Percentiles rank a stretch among this genome's conserved stretches.
Evolutionary conservation across 345 rosid genomes (phyloP).

Genomic region (Brassica juncea): DNA sequence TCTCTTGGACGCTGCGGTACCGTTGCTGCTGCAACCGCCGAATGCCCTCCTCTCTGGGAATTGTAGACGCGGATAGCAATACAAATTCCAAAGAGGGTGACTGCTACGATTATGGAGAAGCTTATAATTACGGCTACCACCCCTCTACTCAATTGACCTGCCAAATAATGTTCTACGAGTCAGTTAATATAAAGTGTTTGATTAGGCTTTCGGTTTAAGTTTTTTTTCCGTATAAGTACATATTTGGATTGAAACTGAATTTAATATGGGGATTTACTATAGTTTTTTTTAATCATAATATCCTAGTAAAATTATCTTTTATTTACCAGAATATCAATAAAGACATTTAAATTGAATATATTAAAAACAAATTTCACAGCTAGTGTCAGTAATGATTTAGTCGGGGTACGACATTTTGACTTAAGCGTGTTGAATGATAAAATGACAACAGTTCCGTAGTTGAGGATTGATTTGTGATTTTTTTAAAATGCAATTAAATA

Average conservation of each 20-base stretch:
- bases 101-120: slow-evolving; percentile 45
- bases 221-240: neutral
- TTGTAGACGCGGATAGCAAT: slow-evolving; percentile 34
- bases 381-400: neutral
- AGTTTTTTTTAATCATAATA: neutral
- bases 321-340: neutral
- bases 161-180: neutral
- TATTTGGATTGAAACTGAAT: neutral
- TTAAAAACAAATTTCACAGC: neutral
- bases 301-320: neutral
- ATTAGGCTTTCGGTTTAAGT: neutral
- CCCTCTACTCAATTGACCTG: slow-evolving; percentile 38
- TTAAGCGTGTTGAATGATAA: neutral
- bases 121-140: slow-evolving; percentile 38
- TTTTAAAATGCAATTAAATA: neutral
- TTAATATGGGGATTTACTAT: neutral
- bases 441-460: neutral
- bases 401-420: neutral
- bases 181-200: neutral
- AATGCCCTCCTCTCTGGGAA: neutral
- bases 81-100: slow-evolving; percentile 33
- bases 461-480: neutral
- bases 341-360: neutral
- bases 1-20: slow-evolving; percentile 34
- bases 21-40: neutral